A percentile compares a stretch with the other conserved stretches of the same genome.
Conservation (phyloP, 257 asterid species). For the Vinca minor region DNA sequence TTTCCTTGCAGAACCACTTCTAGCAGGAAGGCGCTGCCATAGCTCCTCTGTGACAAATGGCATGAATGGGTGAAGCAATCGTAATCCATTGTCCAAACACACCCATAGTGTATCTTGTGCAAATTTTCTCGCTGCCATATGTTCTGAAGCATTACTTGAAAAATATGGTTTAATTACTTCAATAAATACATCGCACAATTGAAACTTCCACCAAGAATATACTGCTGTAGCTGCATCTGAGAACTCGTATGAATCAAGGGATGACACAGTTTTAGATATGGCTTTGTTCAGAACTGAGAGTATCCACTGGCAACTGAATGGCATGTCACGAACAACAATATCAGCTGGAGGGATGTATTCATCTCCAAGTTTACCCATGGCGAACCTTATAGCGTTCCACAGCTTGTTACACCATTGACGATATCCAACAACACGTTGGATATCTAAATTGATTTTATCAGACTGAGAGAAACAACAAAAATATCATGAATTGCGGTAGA, state of each 20-base stretch:
- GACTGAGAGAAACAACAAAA: conserved; percentile 40
- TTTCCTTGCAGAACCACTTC: conserved; percentile 46
- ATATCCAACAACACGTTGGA: conserved; percentile 89
- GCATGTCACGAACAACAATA: conserved; percentile 48
- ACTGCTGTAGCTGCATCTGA: conserved; percentile 87
- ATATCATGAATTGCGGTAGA: conserved; percentile 4
- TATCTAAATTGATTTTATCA: conserved; percentile 80
- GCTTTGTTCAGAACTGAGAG: conserved; percentile 80
- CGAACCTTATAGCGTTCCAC: conserved; percentile 95
- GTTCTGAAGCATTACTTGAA: conserved; percentile 37
- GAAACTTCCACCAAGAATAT: conserved; percentile 88
- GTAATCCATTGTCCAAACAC: conserved; percentile 76
- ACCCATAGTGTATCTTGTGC: conserved; percentile 90
- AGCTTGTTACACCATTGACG: conserved; percentile 97
- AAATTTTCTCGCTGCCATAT: conserved; percentile 38
- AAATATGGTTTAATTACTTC: conserved; percentile 92
- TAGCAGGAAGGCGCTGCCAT: conserved; percentile 94
- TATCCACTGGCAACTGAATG: conserved; percentile 95
- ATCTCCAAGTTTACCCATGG: conserved; percentile 91
- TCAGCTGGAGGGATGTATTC: conserved; percentile 62
- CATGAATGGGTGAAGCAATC: conserved; percentile 93
- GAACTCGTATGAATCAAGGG: conserved; percentile 66
- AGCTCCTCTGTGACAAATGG: conserved; percentile 89
- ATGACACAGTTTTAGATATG: conserved; percentile 53
- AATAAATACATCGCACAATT: conserved; percentile 81